phyloP scores from a whole-genome alignment of 179 eudicot species.

The Vitellaria paradoxa region DNA sequence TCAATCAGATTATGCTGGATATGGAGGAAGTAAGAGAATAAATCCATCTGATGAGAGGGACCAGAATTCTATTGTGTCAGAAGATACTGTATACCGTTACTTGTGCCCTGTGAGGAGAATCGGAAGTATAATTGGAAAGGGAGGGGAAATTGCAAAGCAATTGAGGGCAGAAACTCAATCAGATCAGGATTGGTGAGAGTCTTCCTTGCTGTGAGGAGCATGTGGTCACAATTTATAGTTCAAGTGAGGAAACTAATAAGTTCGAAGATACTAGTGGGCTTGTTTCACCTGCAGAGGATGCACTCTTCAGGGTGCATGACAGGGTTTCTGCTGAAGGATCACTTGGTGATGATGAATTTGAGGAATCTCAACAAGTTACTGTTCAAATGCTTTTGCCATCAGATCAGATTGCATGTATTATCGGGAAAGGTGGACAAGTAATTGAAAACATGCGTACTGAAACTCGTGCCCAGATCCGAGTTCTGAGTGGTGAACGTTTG shows the following conservation, averaged over 20 bases:
- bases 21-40: slow-evolving; percentile 40
- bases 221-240: slow-evolving; percentile 41
- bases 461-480: slow-evolving; percentile 40
- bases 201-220: slow-evolving; percentile 52
- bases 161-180: slow-evolving; percentile 42
- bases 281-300: slow-evolving; percentile 46
- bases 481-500: slow-evolving; percentile 38
- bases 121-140: slow-evolving; percentile 50
- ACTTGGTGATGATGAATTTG: slow-evolving; percentile 30
- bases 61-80: slow-evolving; percentile 31
- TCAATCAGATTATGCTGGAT: slow-evolving; percentile 28
- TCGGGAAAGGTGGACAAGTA: slow-evolving; percentile 53
- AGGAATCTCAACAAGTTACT: slow-evolving; percentile 31
- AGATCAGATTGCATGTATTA: slow-evolving; percentile 54
- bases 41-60: slow-evolving; percentile 41
- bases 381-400: slow-evolving; percentile 44
- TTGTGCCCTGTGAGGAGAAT: slow-evolving; percentile 39
- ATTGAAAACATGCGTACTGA: slow-evolving; percentile 44
- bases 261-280: slow-evolving; percentile 25
- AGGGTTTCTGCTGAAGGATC: slow-evolving; percentile 37
- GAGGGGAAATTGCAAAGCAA: slow-evolving; percentile 48
- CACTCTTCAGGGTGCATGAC: slow-evolving; percentile 45
- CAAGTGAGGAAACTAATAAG: slow-evolving; percentile 40
- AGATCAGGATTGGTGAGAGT: slow-evolving; percentile 44
- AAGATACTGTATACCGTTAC: slow-evolving; percentile 47